Conservation (phyloP, 2,329 filamentous ascomycete genomes). For the Coleophoma cylindrospora region DNA sequence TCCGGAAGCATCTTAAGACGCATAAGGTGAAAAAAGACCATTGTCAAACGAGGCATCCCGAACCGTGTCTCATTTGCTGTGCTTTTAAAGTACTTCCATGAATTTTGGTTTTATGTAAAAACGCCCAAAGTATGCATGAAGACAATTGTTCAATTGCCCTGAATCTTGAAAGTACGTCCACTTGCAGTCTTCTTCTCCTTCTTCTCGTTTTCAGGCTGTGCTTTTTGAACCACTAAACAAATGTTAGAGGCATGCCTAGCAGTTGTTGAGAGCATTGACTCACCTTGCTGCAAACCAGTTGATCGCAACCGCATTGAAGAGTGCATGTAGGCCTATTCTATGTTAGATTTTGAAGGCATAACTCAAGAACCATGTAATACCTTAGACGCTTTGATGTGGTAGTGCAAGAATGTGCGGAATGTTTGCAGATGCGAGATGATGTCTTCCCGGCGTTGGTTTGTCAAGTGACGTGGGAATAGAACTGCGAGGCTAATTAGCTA, state of each 20-base stretch:
- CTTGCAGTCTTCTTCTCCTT: constrained; percentile 98
- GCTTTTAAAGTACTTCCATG: no score
- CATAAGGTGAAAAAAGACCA: no score
- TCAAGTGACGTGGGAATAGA: constrained; percentile 91
- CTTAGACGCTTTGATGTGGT: constrained; percentile 99
- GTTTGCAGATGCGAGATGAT: constrained; percentile 99
- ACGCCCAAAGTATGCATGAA: no score
- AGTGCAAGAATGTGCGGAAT: constrained; percentile 99
- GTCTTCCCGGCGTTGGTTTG: constrained; percentile 82
- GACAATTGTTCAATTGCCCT: constrained; percentile 18
- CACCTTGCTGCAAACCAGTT: constrained; percentile 96
- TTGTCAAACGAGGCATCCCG: no score
- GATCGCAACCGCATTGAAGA: constrained; percentile 96
- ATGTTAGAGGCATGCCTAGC: neutral
- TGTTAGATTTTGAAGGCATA: constrained; percentile 6
- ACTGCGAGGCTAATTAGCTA: constrained; percentile 45
- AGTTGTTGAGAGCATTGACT: constrained; percentile 18
- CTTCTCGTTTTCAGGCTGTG: constrained; percentile 91
- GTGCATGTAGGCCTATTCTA: constrained; percentile 80
- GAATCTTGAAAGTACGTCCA: constrained; percentile 75
- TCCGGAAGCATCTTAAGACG: no score
- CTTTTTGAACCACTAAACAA: constrained; percentile 82
- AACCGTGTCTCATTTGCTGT: no score
- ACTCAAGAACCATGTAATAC: constrained; percentile 28
- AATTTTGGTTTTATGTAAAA: no score